phyloP scores from a whole-genome alignment of 2,329 filamentous ascomycete genomes.

The Purpureocillium lavendulum region DNA sequence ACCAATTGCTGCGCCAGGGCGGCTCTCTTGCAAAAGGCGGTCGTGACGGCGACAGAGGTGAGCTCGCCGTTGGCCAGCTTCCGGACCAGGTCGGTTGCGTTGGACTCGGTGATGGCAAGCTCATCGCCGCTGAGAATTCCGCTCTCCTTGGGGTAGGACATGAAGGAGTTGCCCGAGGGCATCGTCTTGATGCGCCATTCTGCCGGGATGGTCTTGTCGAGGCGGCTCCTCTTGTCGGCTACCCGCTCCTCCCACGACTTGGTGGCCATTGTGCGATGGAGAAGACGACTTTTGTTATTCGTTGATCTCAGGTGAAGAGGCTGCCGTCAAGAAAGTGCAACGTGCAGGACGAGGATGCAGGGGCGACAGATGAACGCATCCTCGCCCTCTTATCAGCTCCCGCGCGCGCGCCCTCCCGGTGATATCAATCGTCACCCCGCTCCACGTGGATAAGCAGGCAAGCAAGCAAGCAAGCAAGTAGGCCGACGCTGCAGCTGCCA shows the following conservation, averaged over 20 bases:
- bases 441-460: too few relatives aligned
- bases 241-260: conserved; percentile 4
- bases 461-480: too few relatives aligned
- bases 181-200: conserved; percentile 6
- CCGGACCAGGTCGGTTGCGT: conserved; percentile 25
- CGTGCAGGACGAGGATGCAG: too few relatives aligned
- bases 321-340: too few relatives aligned
- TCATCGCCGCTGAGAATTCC: conserved; percentile 41
- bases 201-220: conserved; percentile 4
- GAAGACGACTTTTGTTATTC: too few relatives aligned
- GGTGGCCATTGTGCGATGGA: neutral
- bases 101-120: conserved; percentile 45
- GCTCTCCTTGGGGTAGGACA: conserved; percentile 14
- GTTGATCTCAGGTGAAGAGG: too few relatives aligned
- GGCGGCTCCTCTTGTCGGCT: conserved; percentile 7
- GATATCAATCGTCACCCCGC: too few relatives aligned
- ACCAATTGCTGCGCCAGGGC: conserved; percentile 47
- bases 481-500: too few relatives aligned
- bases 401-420: too few relatives aligned
- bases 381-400: too few relatives aligned
- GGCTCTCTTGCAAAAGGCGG: conserved; percentile 41
- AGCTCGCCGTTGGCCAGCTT: conserved; percentile 19
- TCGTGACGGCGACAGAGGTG: conserved; percentile 17
- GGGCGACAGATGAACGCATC: too few relatives aligned
- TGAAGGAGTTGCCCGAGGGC: conserved; percentile 1